Evolutionary conservation across 1,139 yeast species (phyloP), one percentile per base, ranked within the genome.

Genomic region (Kodamaea sp.): DNA sequence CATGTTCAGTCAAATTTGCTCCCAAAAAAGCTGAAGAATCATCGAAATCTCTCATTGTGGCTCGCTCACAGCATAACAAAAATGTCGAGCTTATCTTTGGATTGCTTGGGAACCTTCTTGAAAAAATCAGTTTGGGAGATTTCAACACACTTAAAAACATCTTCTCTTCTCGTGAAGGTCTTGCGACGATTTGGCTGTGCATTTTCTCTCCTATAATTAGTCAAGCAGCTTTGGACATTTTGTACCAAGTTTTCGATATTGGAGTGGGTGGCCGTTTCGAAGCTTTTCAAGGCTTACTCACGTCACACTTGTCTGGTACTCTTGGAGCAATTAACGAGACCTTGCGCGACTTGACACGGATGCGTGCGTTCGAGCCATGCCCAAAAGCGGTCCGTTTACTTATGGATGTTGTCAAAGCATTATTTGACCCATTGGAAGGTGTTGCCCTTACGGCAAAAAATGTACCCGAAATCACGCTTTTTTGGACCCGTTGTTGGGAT

Each of bases 401-500:
- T 31, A 84, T 84, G 79, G 97, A 89, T 62, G 72, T 88, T 2
- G 60, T 79, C 3, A 72, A 73, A 33, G 78, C 83, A 0, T 64
- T 87, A 35, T 72, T 78, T 35, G 87, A 84, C 52, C 87, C 95
- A 0, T 66, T 81, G 11, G 69, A 66, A 31, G 92, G 95, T 2
- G 51, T 60, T 11, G 47, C 65, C 11, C 44, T 55, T 8, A 46
- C 57, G 2, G 45, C 53, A 7, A 22, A 8, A n/a, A 12, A 32
- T 28, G 23, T 24, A 6, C 29, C 38, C 0, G 42, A 44, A 15
- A 46, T 54, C 69, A 39, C 54, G 61, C 45, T 57, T 27, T 74
- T 80, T 38, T 90, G 97, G 97, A 66, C 65, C 12, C 52, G 63
- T 10, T 69, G 79, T 30, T 90, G 97, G 97, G 56, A 57, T 9